Conservation (phyloP, 257 asterid species). For the Verbascum thapsus region DNA sequence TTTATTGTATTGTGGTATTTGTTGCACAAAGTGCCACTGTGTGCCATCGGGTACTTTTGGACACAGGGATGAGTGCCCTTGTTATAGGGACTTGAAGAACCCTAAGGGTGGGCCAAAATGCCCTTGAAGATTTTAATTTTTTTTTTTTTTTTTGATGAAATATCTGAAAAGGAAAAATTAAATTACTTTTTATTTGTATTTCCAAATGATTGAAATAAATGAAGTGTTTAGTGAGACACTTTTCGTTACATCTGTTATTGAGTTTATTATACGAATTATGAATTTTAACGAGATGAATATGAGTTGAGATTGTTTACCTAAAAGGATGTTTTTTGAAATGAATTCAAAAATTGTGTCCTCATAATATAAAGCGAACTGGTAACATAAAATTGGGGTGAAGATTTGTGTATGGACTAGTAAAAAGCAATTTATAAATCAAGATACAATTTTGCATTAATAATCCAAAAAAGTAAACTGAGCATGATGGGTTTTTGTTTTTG, state of each 20-base stretch:
- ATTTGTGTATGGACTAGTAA: no score
- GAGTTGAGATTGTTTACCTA: no score
- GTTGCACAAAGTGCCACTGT: constrained; percentile 47
- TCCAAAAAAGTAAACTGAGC: background rate
- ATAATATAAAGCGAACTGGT: no score
- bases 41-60: constrained; percentile 54
- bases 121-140: constrained; percentile 31
- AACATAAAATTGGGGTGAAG: no score
- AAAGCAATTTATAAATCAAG: no score
- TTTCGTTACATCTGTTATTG: no score
- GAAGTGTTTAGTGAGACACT: background rate
- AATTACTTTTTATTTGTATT: background rate
- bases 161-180: background rate
- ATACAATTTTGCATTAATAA: no score
- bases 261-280: no score
- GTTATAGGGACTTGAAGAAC: constrained; percentile 50
- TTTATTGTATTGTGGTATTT: constrained; percentile 45
- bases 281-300: no score
- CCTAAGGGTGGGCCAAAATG: constrained; percentile 49
- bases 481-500: background rate
- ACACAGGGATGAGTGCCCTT: constrained; percentile 45
- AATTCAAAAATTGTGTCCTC: no score
- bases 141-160: background rate
- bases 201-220: background rate
- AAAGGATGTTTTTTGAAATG: no score